A percentile compares a stretch with the other conserved stretches of the same genome.
Conservation (phyloP, 1,284 basidiomycete species). For the Takashimella koratensis region DNA sequence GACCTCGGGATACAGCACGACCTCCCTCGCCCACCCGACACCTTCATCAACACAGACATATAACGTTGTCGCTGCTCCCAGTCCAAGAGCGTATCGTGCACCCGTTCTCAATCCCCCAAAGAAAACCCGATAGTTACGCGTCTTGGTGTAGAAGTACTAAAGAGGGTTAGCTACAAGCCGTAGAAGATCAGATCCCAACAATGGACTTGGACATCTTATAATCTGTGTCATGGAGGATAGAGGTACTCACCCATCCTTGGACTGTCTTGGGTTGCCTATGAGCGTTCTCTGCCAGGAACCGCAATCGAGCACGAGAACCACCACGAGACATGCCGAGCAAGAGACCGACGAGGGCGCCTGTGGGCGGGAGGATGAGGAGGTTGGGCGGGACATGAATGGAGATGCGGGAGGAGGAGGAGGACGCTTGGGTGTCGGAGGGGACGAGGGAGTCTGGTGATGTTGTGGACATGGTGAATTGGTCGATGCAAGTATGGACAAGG, state of each 20-base stretch:
- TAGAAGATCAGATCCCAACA: too few relatives aligned
- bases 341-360: constrained; percentile 37
- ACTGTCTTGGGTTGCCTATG: constrained; percentile 46
- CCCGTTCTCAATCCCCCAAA: constrained; percentile 35
- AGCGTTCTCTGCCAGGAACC: constrained; percentile 49
- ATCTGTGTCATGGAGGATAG: background rate
- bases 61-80: constrained; percentile 32
- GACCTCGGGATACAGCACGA: constrained; percentile 7
- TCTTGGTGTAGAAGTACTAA: constrained; percentile 50
- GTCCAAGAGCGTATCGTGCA: constrained; percentile 28
- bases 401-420: constrained; percentile 5
- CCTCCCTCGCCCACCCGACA: constrained; percentile 33
- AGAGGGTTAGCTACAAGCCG: too few relatives aligned
- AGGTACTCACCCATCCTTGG: constrained; percentile 45
- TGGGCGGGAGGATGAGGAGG: constrained; percentile 37
- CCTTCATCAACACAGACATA: constrained; percentile 42
- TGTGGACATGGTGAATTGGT: too few relatives aligned
- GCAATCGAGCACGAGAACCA: constrained; percentile 36
- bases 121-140: constrained; percentile 47
- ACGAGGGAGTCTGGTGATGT: too few relatives aligned
- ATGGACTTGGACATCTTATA: too few relatives aligned
- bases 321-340: constrained; percentile 43
- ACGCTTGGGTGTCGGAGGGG: too few relatives aligned
- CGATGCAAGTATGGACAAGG: too few relatives aligned
- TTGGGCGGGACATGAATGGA: constrained; percentile 32